These are phyloP conservation scores for Globisporangium parvum DNA, from an alignment of 352 stramenopile genomes.

Conservation along the genomic window DNA sequence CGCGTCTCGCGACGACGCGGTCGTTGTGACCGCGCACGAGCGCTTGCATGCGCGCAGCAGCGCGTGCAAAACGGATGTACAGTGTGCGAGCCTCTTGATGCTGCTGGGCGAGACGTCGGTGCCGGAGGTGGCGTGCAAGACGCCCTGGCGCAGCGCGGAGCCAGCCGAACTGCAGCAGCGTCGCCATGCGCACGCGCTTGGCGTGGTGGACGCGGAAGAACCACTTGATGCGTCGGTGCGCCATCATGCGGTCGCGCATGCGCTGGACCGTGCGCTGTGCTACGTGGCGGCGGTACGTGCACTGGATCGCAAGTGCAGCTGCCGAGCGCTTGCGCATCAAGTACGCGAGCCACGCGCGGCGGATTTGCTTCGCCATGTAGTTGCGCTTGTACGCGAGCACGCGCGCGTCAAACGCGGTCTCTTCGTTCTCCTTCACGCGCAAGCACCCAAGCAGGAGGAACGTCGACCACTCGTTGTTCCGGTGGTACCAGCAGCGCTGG, in stretches of 20 bases:
- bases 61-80: slow-evolving; percentile 22
- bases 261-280: slow-evolving; percentile 21
- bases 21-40: slow-evolving; percentile 40
- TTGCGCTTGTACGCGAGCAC: slow-evolving; percentile 39
- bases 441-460: slow-evolving; percentile 78
- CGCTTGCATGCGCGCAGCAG: slow-evolving; percentile 46
- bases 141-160: slow-evolving; percentile 40
- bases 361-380: slow-evolving; percentile 39
- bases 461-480: slow-evolving; percentile 81
- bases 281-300: slow-evolving; percentile 29
- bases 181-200: slow-evolving; percentile 28
- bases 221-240: slow-evolving; percentile 75
- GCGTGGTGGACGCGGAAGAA: slow-evolving; percentile 59
- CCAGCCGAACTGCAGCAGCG: slow-evolving; percentile 69
- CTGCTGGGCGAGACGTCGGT: slow-evolving; percentile 12
- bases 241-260: slow-evolving; percentile 31
- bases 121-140: slow-evolving; percentile 38
- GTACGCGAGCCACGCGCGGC: slow-evolving; percentile 30
- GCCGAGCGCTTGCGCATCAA: slow-evolving; percentile 15
- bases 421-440: slow-evolving; percentile 57
- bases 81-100: slow-evolving; percentile 8
- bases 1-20: slow-evolving; percentile 23
- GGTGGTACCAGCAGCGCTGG: slow-evolving; percentile 74
- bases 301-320: slow-evolving; percentile 41
- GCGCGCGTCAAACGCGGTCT: slow-evolving; percentile 34